These are phyloP conservation scores for Taiozyma sp. DNA, from an alignment of 1,139 yeast genomes.

Conservation along the genomic window DNA sequence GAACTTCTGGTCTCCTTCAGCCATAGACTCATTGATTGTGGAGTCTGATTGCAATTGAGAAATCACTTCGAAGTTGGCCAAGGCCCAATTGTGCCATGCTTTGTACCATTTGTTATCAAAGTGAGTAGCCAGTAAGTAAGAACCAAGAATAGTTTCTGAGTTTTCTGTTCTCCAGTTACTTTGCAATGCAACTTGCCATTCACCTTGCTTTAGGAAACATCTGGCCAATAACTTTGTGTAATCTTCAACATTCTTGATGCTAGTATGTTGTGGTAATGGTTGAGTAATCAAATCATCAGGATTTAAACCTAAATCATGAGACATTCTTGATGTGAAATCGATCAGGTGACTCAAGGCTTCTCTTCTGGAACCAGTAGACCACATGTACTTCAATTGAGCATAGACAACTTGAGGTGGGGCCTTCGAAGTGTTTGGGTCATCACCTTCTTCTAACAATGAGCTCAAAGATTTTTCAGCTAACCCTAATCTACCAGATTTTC, in stretches of 20 bases:
- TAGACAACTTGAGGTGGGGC: conserved; percentile 97
- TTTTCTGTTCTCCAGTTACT: conserved; percentile 68
- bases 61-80: conserved; percentile 94
- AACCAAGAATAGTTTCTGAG: conserved; percentile 78
- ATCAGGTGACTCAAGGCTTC: conserved; percentile 85
- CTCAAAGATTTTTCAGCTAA: conserved; percentile 90
- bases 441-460: conserved; percentile 57
- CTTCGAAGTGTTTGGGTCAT: conserved; percentile 57
- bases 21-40: conserved; percentile 27
- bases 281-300: conserved; percentile 82
- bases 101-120: conserved; percentile 93
- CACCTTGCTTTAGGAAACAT: conserved; percentile 96
- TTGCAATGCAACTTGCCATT: conserved; percentile 88
- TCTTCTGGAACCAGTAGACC: conserved; percentile 90
- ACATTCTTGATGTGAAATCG: conserved; percentile 88
- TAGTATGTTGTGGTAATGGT: conserved; percentile 76
- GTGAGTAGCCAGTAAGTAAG: conserved; percentile 90
- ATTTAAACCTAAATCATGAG: conserved; percentile 78
- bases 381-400: conserved; percentile 93
- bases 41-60: conserved; percentile 52
- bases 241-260: conserved; percentile 73
- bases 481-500: conserved; percentile 89
- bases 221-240: conserved; percentile 87
- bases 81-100: conserved; percentile 99
- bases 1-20: conserved; percentile 29